These are phyloP conservation scores for Ehretia macrophylla DNA, from an alignment of 257 asterid species.

Conservation along the genomic window DNA sequence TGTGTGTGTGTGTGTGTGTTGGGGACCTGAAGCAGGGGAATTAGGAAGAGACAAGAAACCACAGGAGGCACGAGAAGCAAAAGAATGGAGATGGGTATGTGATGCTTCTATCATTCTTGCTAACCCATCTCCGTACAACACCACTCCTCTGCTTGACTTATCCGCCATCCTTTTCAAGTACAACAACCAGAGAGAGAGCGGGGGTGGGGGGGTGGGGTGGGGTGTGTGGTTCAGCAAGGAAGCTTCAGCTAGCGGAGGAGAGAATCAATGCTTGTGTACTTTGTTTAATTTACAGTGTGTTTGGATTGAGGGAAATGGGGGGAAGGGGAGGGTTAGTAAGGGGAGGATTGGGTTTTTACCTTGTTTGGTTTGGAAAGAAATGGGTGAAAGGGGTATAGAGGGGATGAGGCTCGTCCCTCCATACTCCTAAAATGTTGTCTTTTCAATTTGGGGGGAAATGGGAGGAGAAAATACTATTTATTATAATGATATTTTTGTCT, in stretches of 20 bases:
- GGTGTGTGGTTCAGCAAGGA: background rate
- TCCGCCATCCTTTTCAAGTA: slow-evolving; percentile 21
- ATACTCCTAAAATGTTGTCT: no score
- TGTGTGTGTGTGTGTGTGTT: no score
- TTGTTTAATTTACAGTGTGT: background rate
- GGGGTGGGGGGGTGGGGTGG: background rate
- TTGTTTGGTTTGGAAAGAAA: no score
- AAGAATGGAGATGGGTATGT: slow-evolving; percentile 60
- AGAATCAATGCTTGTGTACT: background rate
- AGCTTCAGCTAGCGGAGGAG: background rate
- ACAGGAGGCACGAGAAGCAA: slow-evolving; percentile 71
- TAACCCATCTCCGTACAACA: slow-evolving; percentile 74
- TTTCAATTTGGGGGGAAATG: no score
- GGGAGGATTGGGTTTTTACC: no score
- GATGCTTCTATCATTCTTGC: slow-evolving; percentile 56
- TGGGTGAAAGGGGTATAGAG: no score
- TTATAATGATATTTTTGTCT: no score
- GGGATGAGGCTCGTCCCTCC: no score
- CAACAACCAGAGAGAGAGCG: background rate
- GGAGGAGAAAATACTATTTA: no score
- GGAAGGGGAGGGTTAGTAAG: no score
- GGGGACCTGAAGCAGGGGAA: slow-evolving; percentile 63
- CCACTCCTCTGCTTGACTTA: slow-evolving; percentile 74
- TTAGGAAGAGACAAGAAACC: slow-evolving; percentile 71
- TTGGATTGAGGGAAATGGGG: no score